These are phyloP conservation scores for Rheum nobile DNA, from an alignment of 148 eudicot species.

Conservation along the genomic window DNA sequence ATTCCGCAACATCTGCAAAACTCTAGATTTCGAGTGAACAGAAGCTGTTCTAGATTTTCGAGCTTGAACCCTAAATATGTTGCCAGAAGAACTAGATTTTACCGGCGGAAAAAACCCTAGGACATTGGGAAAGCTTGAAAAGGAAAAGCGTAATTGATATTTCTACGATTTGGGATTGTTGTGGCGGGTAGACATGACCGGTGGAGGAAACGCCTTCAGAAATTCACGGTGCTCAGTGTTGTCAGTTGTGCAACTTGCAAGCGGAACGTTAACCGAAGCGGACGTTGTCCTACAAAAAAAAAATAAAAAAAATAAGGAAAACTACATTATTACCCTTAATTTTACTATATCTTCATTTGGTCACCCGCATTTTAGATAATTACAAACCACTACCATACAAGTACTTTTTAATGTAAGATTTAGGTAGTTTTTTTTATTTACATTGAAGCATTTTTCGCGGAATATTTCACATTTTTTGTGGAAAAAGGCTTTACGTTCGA, in stretches of 20 bases:
- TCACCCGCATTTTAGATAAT: background rate
- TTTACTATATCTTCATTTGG: too few relatives aligned
- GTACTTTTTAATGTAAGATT: too few relatives aligned
- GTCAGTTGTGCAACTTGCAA: constrained; percentile 6
- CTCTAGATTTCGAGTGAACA: background rate
- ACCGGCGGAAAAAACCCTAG: background rate
- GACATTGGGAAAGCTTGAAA: background rate
- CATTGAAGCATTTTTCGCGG: too few relatives aligned
- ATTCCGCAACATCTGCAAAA: background rate
- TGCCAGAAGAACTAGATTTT: background rate
- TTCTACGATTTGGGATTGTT: background rate
- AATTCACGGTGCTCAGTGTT: background rate
- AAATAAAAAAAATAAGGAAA: background rate
- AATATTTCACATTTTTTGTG: too few relatives aligned
- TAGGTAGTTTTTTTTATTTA: too few relatives aligned
- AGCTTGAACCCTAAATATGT: background rate
- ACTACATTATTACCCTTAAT: background rate
- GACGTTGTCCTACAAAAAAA: background rate
- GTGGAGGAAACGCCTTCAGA: constrained; percentile 5
- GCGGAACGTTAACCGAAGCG: constrained; percentile 4
- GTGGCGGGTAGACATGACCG: background rate
- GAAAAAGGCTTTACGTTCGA: too few relatives aligned
- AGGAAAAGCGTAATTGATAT: background rate
- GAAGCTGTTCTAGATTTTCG: background rate
- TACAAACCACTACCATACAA: too few relatives aligned